Evolutionary conservation across 2,329 filamentous ascomycete species (phyloP), one percentile per base, ranked within the genome.

Genomic region (Claviceps sp.): DNA sequence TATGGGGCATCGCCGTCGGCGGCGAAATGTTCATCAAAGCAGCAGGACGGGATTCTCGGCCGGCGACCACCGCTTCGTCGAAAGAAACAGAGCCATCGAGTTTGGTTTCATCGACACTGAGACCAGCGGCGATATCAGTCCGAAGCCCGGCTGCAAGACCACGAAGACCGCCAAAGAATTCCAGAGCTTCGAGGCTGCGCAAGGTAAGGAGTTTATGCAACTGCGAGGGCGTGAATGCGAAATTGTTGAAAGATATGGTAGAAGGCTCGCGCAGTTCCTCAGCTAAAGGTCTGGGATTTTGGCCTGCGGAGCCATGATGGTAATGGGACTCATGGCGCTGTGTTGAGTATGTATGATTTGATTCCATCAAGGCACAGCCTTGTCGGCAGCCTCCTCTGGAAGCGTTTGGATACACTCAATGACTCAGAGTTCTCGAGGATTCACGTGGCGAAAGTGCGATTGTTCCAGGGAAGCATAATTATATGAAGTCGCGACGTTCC

Each of bases 141-240:
- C 73, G 68, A 7, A 80, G 64, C 14, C 77, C 77, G 5, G 64
- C 65, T 18, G 73, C 73, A 18, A 80, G 67, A n/a, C 77, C 77
- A 8, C 63, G 58, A 13, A 79, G 59, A 16, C 77, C 76, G n/a
- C 77, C 77, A 55, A 80, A 68, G 16, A 71, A 73, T 48, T 70
- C 67, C 38, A 77, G 72, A 11, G 72, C 75, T 8, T 68, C 53
- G 6, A 76, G 63, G 18, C 66, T 75, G 50, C 75, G 74, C 24
- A 73, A 69, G n/a, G 71, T 74, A 34, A 77, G 59, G 37, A 80
- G 69, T 53, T 74, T 76, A 60, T 74, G 74, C 3, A 80, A 64
- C 52, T 79, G 76, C 4, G 70, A 69, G 1, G 76, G 73, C 0
- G 72, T 71, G 54, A 79, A 80, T 13, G 74, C 76, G 54, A 80